Evolutionary conservation across 495 filamentous ascomycete genomes (phyloP), one percentile per base, ranked within the genome.

Genomic region (Neurospora sp.): DNA sequence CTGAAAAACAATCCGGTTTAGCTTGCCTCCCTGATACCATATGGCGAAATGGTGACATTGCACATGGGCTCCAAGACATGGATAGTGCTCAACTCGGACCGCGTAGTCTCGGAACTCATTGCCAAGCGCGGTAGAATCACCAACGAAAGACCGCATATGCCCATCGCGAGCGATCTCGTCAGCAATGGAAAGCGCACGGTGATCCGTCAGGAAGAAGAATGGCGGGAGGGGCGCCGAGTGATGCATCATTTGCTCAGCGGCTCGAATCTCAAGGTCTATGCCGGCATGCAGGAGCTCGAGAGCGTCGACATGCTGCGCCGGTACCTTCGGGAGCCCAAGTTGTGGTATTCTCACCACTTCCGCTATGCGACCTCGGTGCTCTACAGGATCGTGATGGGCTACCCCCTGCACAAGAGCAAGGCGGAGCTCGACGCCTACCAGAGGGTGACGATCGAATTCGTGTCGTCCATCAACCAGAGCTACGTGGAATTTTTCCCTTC

Each of bases 211-310:
- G 74, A 81, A 61, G 70, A 73, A 39, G 72, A 79, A 9, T 82
- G 80, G 79, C 70, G 73, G 14, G 73, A 76, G 59, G 70, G 71
- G 3, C 75, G 77, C 3, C 78, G 75, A 47, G 80, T 85, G 38
- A 84, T 83, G 79, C 85, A 86, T 73, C 76, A 77, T 3, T 75
- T 85, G 12, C 76, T 85, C 22, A 83, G 79, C 74, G 80, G 79
- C 4, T 72, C 79, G 0, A 75, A 78, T 0, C 68, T 83, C 31
- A 77, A 77, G 59, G 74, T 78, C 10, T 86, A 84, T 47, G 80
- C 68, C 12, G 74, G 70, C 0, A 80, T 75, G 76, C 84, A 85
- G 70, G 83, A 85, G 39, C 68, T 81, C 4, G 83, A 86, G 70
- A 82, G 78, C 61, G 78, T 75, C 3, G 76, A 83, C 71, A 73